Conservation (phyloP, 495 filamentous ascomycete species). For the Tuber brumale region DNA sequence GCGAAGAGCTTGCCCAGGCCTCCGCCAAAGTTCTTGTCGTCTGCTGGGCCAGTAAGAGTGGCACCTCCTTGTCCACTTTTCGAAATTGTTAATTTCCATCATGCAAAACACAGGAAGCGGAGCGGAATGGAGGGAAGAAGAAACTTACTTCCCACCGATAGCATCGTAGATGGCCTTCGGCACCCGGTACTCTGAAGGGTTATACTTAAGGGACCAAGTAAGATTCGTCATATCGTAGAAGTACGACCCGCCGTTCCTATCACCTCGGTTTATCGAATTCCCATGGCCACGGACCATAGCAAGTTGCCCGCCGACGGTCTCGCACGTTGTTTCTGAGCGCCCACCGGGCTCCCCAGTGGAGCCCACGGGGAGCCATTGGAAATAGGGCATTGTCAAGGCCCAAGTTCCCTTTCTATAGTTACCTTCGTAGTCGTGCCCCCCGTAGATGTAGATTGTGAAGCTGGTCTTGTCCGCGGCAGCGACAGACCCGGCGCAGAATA, state of each 20-base stretch:
- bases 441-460: no score
- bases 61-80: slow-evolving; percentile 16
- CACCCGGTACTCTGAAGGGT: slow-evolving; percentile 13
- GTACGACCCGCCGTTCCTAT: background rate
- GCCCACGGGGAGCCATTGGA: background rate
- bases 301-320: no score
- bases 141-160: slow-evolving; percentile 27
- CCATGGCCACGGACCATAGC: background rate
- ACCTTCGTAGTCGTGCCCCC: background rate
- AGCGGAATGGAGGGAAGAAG: background rate
- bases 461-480: no score
- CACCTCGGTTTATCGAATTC: background rate
- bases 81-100: background rate
- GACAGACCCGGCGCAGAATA: no score
- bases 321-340: no score
- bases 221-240: background rate
- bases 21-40: slow-evolving; percentile 9
- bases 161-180: slow-evolving; percentile 5
- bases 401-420: background rate
- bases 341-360: background rate
- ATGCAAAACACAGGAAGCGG: background rate
- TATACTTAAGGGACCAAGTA: background rate
- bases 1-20: slow-evolving; percentile 12
- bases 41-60: background rate
- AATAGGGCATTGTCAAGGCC: background rate